These are phyloP conservation scores for Polygonum maritimum DNA, from an alignment of 148 eudicot genomes.

Conservation along the genomic window DNA sequence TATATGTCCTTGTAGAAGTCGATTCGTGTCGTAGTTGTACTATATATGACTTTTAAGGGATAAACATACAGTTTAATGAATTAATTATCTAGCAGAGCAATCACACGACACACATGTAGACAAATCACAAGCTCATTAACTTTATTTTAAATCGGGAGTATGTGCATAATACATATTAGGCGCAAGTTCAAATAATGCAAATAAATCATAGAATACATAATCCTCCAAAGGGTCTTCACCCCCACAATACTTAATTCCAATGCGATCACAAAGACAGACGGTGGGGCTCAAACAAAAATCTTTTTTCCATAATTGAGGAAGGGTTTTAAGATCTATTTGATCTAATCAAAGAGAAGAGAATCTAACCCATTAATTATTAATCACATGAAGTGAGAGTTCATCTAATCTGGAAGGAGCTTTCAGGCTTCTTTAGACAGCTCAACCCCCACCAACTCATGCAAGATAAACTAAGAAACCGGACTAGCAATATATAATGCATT, in stretches of 20 bases:
- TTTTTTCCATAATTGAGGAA: background rate
- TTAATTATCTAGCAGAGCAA: background rate
- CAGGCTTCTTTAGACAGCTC: slow-evolving; percentile 17
- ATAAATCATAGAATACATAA: background rate
- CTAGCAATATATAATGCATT: background rate
- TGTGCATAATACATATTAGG: background rate
- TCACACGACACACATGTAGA: background rate
- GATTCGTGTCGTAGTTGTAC: background rate
- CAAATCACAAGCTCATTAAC: background rate
- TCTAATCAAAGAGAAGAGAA: slow-evolving; percentile 3
- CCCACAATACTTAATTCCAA: background rate
- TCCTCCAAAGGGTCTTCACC: background rate
- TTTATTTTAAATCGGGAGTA: background rate
- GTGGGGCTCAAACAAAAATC: background rate
- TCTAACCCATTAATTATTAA: slow-evolving; percentile 9
- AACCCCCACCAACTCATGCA: slow-evolving; percentile 21
- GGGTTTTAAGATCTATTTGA: background rate
- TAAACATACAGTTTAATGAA: background rate
- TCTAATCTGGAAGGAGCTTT: slow-evolving; percentile 10
- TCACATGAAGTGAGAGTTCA: slow-evolving; percentile 4
- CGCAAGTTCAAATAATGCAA: background rate
- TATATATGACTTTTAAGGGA: background rate
- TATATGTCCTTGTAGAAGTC: background rate
- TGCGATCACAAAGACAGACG: background rate
- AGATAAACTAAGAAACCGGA: slow-evolving; percentile 4